These are phyloP conservation scores for Parsonsia alboflavescens DNA, from an alignment of 257 asterid genomes.

Conservation along the genomic window DNA sequence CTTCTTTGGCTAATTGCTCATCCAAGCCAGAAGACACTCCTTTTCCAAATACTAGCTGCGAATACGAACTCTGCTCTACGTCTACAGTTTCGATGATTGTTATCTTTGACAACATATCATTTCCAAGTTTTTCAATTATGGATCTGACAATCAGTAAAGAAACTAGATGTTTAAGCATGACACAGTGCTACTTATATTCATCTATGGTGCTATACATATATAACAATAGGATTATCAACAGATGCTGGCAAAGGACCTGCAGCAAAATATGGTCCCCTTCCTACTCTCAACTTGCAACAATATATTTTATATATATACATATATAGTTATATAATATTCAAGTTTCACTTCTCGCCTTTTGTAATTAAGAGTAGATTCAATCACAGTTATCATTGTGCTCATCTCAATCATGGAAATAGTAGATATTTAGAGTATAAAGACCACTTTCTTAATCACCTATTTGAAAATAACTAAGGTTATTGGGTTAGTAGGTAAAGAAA, in stretches of 20 bases:
- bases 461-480: not conserved
- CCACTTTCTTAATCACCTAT: not conserved
- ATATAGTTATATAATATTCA: too few relatives aligned
- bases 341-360: too few relatives aligned
- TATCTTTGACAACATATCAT: conserved; percentile 53
- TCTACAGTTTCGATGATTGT: conserved; percentile 62
- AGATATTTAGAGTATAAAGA: not conserved
- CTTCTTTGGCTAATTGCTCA: conserved; percentile 78
- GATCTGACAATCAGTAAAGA: conserved; percentile 35
- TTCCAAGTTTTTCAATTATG: conserved; percentile 71
- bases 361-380: not conserved
- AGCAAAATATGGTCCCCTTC: not conserved
- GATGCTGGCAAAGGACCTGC: not conserved
- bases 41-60: conserved; percentile 76
- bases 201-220: not conserved
- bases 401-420: not conserved
- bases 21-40: conserved; percentile 78
- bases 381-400: not conserved
- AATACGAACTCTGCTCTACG: conserved; percentile 70
- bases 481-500: not conserved
- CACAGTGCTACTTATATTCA: not conserved
- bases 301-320: too few relatives aligned
- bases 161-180: not conserved
- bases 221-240: conserved; percentile 1
- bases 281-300: too few relatives aligned